phyloP scores from a whole-genome alignment of 2,329 filamentous ascomycete species.

The Fusarium circinatum region DNA sequence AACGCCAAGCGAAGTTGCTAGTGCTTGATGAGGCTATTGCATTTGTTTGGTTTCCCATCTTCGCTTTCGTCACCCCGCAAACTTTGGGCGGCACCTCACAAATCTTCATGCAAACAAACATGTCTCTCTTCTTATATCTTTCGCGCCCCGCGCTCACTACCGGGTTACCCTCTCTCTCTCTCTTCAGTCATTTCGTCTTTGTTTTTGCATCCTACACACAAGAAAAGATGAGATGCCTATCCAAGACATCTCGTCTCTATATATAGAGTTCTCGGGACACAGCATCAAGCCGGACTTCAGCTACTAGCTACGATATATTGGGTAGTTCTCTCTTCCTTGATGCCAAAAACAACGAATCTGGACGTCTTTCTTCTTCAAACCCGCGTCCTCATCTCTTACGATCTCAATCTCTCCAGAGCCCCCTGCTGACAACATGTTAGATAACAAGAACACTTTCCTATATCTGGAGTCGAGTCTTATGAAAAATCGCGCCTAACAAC shows the following conservation, averaged over 20 bases:
- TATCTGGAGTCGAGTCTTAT: background rate
- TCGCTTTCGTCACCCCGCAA: background rate
- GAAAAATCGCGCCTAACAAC: background rate
- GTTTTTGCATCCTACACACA: background rate
- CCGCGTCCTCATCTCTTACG: background rate
- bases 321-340: background rate
- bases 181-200: background rate
- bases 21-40: background rate
- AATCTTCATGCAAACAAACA: background rate
- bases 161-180: background rate
- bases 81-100: background rate
- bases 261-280: background rate
- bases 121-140: background rate
- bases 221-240: background rate
- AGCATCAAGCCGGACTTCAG: background rate
- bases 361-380: background rate
- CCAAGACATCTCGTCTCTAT: background rate
- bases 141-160: background rate
- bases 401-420: background rate
- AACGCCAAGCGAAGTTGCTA: background rate
- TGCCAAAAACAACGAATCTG: background rate
- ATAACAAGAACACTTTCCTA: background rate
- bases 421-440: background rate
- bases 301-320: background rate
- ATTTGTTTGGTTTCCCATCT: background rate